phyloP scores from a whole-genome alignment of 345 rosid species.

The Gynandropsis gynandra region DNA sequence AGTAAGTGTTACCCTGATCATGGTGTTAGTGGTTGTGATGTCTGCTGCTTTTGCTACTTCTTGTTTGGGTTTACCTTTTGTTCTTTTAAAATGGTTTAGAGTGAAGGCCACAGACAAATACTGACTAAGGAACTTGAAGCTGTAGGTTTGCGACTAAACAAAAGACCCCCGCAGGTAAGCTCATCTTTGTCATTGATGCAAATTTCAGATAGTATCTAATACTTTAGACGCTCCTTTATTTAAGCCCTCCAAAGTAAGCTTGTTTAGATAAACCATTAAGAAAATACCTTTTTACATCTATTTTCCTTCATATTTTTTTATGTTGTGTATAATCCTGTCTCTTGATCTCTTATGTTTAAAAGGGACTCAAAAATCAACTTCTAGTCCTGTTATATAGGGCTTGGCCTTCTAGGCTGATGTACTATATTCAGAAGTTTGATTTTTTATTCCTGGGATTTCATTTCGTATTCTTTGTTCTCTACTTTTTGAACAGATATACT shows the following conservation, averaged over 20 bases:
- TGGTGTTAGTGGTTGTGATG: not conserved
- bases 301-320: not conserved
- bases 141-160: slow-evolving; percentile 96
- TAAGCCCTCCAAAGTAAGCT: too few relatives aligned
- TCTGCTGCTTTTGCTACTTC: slow-evolving; percentile 2
- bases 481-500: slow-evolving; percentile 60
- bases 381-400: too few relatives aligned
- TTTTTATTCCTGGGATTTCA: not conserved
- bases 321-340: too few relatives aligned
- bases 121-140: slow-evolving; percentile 91
- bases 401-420: not conserved
- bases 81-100: slow-evolving; percentile 35
- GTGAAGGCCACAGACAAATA: slow-evolving; percentile 99
- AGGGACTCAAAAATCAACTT: too few relatives aligned
- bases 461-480: slow-evolving; percentile 20
- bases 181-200: slow-evolving; percentile 1
- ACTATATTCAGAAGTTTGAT: not conserved
- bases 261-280: too few relatives aligned
- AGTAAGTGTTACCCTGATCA: slow-evolving; percentile 39
- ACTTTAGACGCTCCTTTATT: too few relatives aligned
- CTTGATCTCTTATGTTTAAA: too few relatives aligned
- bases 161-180: slow-evolving; percentile 91
- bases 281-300: not conserved
- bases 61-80: slow-evolving; percentile 1
- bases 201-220: not conserved